Evolutionary conservation across 2,329 filamentous ascomycete species (phyloP), one percentile per base, ranked within the genome.

Genomic region (Tolypocladium paradoxum): DNA sequence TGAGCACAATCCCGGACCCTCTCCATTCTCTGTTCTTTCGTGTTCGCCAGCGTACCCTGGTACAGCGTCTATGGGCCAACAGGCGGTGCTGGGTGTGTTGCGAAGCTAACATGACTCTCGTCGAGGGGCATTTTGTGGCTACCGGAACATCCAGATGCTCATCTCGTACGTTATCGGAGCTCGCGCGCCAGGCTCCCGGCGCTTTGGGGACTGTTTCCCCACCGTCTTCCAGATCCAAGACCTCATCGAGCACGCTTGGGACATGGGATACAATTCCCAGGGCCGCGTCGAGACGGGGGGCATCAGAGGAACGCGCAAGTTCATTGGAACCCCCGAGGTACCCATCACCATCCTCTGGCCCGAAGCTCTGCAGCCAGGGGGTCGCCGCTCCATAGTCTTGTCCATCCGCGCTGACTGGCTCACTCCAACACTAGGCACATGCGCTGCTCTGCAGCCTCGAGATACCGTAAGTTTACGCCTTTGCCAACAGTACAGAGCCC

Each of bases 71-170:
- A 11, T 45, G 24, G 24, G 8, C 9, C 18, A 24, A n/a, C 9
- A 3, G n/a, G 27, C 18, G 6, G 18, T 20, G 43, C 7, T 33
- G 16, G 11, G 2, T 29, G 43, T 33, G 6, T 20, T 24, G 2
- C n/a, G 43, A 47, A 20, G 43, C 43, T 47, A 33, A 47, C 40
- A 27, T 31, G 43, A 6, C 27, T 47, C 9, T 33, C 18, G 16
- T 47, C 3, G 24, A 81, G 90, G 90, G 24, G 88, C 90, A 6
- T 97, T 97, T 66, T 97, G 92, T 65, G 92, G 92, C 4, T 97
- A 96, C 66, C 81, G 92, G 40, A 97, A 95, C 64, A 95, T 96
- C 34, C 93, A 97, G 66, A 95, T 95, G 84, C 70, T 96, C 60
- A 73, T 86, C 16, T 92, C 90, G 0, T 91, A 89, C 65, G 81